Conservation (phyloP, 2,329 filamentous ascomycete genomes). For the Hypoxylon sp. region DNA sequence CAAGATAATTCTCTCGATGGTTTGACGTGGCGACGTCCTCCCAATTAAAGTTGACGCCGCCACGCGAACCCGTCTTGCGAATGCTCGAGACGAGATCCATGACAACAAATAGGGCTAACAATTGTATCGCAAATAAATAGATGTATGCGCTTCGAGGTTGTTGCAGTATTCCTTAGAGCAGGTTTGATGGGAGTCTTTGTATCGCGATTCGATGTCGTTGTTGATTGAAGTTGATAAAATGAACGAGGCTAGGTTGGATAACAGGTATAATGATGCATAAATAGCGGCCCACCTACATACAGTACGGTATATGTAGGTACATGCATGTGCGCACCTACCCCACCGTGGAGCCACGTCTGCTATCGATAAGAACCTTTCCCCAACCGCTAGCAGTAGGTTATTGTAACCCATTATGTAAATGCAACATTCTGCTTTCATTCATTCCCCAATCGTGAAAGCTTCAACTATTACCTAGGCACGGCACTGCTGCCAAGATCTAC, state of each 20-base stretch:
- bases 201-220: neutral
- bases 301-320: too few relatives aligned
- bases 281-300: neutral
- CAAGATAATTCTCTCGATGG: conserved; percentile 91
- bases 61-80: conserved; percentile 90
- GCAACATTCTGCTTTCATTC: conserved; percentile 2
- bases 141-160: neutral
- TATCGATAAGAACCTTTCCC: conserved; percentile 36
- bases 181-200: neutral
- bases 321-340: neutral
- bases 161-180: neutral
- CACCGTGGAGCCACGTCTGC: neutral
- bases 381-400: neutral
- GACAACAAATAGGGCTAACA: conserved; percentile 10
- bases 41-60: conserved; percentile 97
- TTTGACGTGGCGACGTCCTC: conserved; percentile 88
- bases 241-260: neutral
- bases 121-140: neutral
- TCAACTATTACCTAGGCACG: neutral
- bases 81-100: conserved; percentile 97
- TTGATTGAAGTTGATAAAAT: conserved; percentile 16
- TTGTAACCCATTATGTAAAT: neutral
- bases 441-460: conserved; percentile 10
- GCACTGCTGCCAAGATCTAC: neutral
- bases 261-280: neutral